Conservation (phyloP, 106 monocot genomes). For the Acanthochlamys bracteata region DNA sequence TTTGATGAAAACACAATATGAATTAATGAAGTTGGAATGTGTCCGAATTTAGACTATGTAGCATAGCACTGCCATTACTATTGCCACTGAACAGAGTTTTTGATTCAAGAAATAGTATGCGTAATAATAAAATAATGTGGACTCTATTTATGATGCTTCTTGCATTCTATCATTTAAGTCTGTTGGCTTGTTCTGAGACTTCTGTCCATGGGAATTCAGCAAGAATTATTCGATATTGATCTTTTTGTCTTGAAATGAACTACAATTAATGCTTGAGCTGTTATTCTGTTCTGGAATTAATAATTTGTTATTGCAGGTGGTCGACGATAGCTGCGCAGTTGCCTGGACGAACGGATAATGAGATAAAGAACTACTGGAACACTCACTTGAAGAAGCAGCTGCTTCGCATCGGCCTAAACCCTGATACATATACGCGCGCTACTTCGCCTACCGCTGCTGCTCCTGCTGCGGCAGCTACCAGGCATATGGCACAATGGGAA, state of each 20-base stretch:
- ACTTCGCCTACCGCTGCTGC: slow-evolving; percentile 2
- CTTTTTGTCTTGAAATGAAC: background rate
- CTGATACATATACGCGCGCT: slow-evolving; percentile 24
- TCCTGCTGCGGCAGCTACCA: slow-evolving; percentile 22
- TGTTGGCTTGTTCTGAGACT: no score
- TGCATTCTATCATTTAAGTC: no score
- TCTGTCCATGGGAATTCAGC: no score
- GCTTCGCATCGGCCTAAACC: slow-evolving; percentile 47
- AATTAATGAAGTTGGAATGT: no score
- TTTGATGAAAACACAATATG: no score
- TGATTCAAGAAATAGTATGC: no score
- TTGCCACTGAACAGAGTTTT: no score
- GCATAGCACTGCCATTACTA: no score
- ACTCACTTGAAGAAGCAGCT: slow-evolving; percentile 79
- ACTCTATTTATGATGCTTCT: no score
- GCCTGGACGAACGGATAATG: slow-evolving; percentile 69
- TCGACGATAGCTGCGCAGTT: slow-evolving; percentile 72
- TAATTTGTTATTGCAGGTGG: slow-evolving; percentile 30
- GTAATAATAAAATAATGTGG: no score
- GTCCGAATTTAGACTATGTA: no score
- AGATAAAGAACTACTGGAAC: slow-evolving; percentile 92
- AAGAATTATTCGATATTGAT: no score
- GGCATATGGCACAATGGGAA: slow-evolving; percentile 90
- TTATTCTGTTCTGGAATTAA: background rate
- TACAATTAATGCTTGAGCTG: background rate